Evolutionary conservation across 1,284 basidiomycete genomes (phyloP), one percentile per base, ranked within the genome.

Genomic region (Volvariella surrecta): DNA sequence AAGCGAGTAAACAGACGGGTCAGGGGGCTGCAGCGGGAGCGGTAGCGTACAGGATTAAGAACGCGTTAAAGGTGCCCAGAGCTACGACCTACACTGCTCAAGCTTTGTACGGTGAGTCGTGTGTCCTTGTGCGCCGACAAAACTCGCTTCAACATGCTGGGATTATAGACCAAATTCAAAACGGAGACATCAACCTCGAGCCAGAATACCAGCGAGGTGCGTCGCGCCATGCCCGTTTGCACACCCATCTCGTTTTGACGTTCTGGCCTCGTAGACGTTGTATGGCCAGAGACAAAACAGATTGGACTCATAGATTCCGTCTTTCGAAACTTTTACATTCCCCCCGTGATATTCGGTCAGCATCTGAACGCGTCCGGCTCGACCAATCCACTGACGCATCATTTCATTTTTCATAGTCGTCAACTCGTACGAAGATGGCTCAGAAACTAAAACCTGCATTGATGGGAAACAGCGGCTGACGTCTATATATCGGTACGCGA

Each of bases 381-480:
- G 21, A 21, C 30, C 31, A 13, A 32, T 21, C 7, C n/a, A 32
- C 30, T 9, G 9, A 15, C 34, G 15, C 24, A 11, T 28, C 6
- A 6, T 28, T 6, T 6, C 11, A 28, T 11, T 11, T 11, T 28
- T 13, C 38, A 39, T 6, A 45, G 74, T 74, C 30, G 70, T 76
- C 2, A 66, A 66, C 3, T 49, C 54, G 1, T 54, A 62, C 17
- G 71, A 79, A 0, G 80, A 84, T 51, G 83, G 82, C 0, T 62
- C 69, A 1, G 81, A 85, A 51, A 66, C 58, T 0, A 74, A 73
- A 47, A 77, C 74, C 0, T 87, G 83, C 49, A 85, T 88, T 11
- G 84, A 87, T 52, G 84, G 84, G 6, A 88, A 88, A 54, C 84
- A 88, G 54, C 65, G 84, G n/a, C 53, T 87, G 46, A 87, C 85